phyloP scores from a whole-genome alignment of 1,284 basidiomycete genomes.

The Baeospora myosura region DNA sequence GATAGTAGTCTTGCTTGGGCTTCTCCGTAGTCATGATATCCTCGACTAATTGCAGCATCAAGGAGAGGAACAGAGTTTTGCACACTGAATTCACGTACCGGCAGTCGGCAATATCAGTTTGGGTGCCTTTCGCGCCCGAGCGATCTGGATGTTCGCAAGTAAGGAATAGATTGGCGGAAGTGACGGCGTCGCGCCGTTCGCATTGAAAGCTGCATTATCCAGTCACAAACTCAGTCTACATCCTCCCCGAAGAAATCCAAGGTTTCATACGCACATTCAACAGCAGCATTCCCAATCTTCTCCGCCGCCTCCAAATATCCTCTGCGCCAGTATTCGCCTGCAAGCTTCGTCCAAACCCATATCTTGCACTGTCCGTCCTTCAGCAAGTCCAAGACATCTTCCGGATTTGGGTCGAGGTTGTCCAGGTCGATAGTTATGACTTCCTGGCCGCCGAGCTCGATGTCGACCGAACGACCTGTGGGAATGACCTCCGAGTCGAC shows the following conservation, averaged over 20 bases:
- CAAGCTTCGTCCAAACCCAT: conserved; percentile 70
- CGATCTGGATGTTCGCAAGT: conserved; percentile 77
- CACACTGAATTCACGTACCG: conserved; percentile 40
- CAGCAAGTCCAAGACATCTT: conserved; percentile 66
- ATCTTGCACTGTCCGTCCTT: conserved; percentile 62
- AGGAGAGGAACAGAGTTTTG: conserved; percentile 9
- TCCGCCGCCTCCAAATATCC: conserved; percentile 64
- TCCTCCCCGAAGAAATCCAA: neutral
- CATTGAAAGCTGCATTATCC: conserved; percentile 43
- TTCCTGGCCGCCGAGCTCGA: conserved; percentile 71
- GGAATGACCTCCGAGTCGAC: too few species aligned
- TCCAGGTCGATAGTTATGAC: conserved; percentile 76
- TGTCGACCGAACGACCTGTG: conserved; percentile 36
- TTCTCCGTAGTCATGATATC: conserved; percentile 57
- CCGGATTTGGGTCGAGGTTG: conserved; percentile 65
- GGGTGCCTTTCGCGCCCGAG: conserved; percentile 73
- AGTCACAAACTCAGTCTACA: too few species aligned
- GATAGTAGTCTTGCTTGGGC: conserved; percentile 63
- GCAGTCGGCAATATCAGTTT: conserved; percentile 69
- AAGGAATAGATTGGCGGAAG: conserved; percentile 69
- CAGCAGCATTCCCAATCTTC: conserved; percentile 54
- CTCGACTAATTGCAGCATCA: conserved; percentile 41
- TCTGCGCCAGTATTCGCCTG: conserved; percentile 71
- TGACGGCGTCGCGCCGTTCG: conserved; percentile 37
- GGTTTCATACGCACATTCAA: conserved; percentile 60